Conservation (phyloP, 2,329 filamentous ascomycete species). For the Rachicladosporium sp. region DNA sequence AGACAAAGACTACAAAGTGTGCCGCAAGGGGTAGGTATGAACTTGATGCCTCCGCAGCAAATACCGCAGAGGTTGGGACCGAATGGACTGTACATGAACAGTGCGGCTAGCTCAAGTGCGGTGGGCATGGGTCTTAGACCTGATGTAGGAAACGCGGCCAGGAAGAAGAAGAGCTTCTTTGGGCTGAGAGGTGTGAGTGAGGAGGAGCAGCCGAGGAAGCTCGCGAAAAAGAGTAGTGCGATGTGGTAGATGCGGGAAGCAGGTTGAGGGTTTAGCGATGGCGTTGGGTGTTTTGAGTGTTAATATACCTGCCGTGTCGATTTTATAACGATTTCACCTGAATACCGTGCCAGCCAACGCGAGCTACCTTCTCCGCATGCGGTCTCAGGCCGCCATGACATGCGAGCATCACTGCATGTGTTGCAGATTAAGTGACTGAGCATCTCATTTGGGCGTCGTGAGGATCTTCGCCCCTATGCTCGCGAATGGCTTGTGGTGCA, state of each 20-base stretch:
- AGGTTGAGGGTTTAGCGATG: no score
- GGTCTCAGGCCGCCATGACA: no score
- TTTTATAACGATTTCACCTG: no score
- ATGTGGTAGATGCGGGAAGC: constrained; percentile 23
- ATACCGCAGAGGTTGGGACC: constrained; percentile 6
- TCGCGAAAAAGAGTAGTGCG: constrained; percentile 33
- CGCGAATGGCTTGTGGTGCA: no score
- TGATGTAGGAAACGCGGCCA: constrained; percentile 12
- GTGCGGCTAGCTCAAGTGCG: constrained; percentile 15
- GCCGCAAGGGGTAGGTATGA: constrained; percentile 11
- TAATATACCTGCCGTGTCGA: no score
- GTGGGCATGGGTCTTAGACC: constrained; percentile 14
- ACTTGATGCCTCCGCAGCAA: constrained; percentile 6
- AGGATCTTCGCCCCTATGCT: no score
- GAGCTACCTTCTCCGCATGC: no score
- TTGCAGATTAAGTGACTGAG: no score
- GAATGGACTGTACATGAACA: constrained; percentile 20
- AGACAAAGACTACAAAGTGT: constrained; percentile 11
- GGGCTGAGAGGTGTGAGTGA: constrained; percentile 22
- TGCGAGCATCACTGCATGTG: no score
- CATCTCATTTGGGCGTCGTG: no score
- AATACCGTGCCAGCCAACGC: no score
- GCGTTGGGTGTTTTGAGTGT: no score
- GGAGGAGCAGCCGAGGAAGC: constrained; percentile 10
- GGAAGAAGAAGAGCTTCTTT: constrained; percentile 27